Evolutionary conservation across 2,329 filamentous ascomycete species (phyloP).

Genomic region (Drechmeria coniospora): DNA sequence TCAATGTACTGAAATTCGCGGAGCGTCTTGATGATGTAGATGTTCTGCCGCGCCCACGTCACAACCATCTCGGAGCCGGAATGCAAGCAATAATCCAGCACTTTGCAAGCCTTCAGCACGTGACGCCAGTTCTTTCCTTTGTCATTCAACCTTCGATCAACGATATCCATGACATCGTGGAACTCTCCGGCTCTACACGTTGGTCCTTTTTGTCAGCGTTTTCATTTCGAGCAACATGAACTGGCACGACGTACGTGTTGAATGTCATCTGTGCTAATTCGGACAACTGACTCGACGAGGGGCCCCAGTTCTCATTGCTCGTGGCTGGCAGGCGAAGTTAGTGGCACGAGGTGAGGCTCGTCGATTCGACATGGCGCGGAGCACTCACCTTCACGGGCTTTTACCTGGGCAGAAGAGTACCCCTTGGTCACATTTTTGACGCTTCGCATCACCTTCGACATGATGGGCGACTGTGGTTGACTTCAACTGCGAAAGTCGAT

Average conservation of each 20-base stretch:
- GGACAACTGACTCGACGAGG: slow-evolving; percentile 94
- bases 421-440: slow-evolving; percentile 99
- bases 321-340: slow-evolving; percentile 49
- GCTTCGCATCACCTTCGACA: slow-evolving; percentile 95
- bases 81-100: slow-evolving; percentile 93
- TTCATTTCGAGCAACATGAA: not conserved
- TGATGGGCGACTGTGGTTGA: slow-evolving; percentile 28
- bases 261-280: slow-evolving; percentile 97
- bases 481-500: no score
- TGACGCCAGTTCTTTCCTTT: slow-evolving; percentile 99
- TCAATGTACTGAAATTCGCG: slow-evolving; percentile 95
- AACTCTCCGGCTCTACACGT: slow-evolving; percentile 72
- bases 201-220: not conserved
- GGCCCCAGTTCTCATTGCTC: slow-evolving; percentile 97
- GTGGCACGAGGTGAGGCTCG: slow-evolving; percentile 1
- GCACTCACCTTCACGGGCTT: slow-evolving; percentile 82
- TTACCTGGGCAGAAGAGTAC: slow-evolving; percentile 91
- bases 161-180: slow-evolving; percentile 99
- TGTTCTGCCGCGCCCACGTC: slow-evolving; percentile 94
- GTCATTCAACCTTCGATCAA: slow-evolving; percentile 96
- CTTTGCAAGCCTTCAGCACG: slow-evolving; percentile 92
- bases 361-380: slow-evolving; percentile 1
- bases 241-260: slow-evolving; percentile 62
- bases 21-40: slow-evolving; percentile 97
- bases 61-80: slow-evolving; percentile 94